Conservation (phyloP, 495 filamentous ascomycete genomes). For the Aspergillus leporis region DNA sequence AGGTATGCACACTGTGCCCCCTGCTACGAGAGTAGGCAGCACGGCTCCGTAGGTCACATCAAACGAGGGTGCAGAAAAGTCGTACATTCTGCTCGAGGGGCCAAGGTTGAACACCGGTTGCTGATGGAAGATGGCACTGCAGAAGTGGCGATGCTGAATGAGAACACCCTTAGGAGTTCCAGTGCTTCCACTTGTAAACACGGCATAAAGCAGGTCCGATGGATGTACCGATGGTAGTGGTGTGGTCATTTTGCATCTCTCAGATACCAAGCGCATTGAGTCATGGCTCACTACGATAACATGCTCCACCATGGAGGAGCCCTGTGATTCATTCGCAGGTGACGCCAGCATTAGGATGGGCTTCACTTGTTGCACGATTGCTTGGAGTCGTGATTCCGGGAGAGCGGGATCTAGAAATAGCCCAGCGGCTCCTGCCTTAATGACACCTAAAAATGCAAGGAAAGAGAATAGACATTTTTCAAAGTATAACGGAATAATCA, state of each 20-base stretch:
- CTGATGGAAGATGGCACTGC: conserved; percentile 7
- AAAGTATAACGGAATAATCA: not conserved
- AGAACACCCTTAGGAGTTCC: conserved; percentile 39
- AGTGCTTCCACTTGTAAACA: conserved; percentile 41
- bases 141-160: conserved; percentile 29
- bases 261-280: no score
- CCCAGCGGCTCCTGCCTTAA: not conserved
- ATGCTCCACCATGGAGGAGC: no score
- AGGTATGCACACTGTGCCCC: no score
- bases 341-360: not conserved
- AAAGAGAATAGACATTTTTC: not conserved
- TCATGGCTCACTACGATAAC: no score
- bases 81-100: no score
- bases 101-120: no score
- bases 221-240: not conserved
- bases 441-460: not conserved
- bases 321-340: no score
- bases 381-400: not conserved
- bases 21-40: no score
- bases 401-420: not conserved
- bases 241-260: no score
- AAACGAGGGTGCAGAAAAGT: no score
- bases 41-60: no score
- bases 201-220: conserved; percentile 19
- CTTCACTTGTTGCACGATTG: not conserved